Percentiles rank a stretch among this genome's conserved stretches.
These are phyloP conservation scores for Phaffomyces opuntiae DNA, from an alignment of 805 yeast genomes.

Conservation along the genomic window DNA sequence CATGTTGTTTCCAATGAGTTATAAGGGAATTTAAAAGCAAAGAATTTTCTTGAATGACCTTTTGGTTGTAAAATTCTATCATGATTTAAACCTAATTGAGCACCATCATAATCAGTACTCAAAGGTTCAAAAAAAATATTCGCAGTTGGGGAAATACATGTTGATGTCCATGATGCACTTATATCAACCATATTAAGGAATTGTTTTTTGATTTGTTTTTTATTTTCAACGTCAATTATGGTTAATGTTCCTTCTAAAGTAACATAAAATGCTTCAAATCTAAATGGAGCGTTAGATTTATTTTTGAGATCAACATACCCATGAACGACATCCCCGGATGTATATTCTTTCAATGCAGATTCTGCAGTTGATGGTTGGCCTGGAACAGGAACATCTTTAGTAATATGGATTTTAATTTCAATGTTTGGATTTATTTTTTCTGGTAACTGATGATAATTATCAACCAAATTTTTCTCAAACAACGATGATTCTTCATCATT, in stretches of 20 bases:
- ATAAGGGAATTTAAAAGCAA: slow-evolving; percentile 51
- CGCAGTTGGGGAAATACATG: slow-evolving; percentile 44
- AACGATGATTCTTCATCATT: neutral
- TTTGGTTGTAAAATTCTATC: slow-evolving; percentile 42
- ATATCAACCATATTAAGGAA: slow-evolving; percentile 55
- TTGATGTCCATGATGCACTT: slow-evolving; percentile 47
- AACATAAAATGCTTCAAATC: slow-evolving; percentile 56
- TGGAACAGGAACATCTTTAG: slow-evolving; percentile 44
- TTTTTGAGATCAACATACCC: slow-evolving; percentile 52
- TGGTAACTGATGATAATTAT: slow-evolving; percentile 44
- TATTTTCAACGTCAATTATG: slow-evolving; percentile 25
- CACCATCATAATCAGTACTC: slow-evolving; percentile 41
- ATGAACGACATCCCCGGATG: slow-evolving; percentile 59
- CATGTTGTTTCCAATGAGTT: slow-evolving; percentile 47
- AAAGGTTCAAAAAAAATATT: slow-evolving; percentile 40
- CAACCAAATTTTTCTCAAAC: slow-evolving; percentile 36
- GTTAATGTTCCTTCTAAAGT: slow-evolving; percentile 38
- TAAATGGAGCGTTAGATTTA: slow-evolving; percentile 37
- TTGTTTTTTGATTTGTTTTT: slow-evolving; percentile 35
- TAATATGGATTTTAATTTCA: slow-evolving; percentile 42
- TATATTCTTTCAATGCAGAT: slow-evolving; percentile 46
- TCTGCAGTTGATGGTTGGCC: slow-evolving; percentile 18
- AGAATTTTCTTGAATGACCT: slow-evolving; percentile 47
- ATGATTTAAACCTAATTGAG: slow-evolving; percentile 41
- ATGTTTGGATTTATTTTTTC: slow-evolving; percentile 28